These are phyloP conservation scores for Xylaria acuta DNA, from an alignment of 495 filamentous ascomycete species.

Conservation along the genomic window DNA sequence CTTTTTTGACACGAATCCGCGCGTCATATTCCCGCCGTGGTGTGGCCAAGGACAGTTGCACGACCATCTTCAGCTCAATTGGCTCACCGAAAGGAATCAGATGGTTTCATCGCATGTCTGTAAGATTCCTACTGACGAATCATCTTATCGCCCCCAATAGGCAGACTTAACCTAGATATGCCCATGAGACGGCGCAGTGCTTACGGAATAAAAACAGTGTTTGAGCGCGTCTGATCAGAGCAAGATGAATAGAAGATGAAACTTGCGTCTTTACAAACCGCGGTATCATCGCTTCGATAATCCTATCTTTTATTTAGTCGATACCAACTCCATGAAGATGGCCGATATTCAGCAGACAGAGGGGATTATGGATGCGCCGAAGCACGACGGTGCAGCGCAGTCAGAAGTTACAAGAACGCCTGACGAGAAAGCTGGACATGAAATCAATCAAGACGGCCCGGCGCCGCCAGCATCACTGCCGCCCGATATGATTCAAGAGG, in stretches of 20 bases:
- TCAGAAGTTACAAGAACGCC: not conserved
- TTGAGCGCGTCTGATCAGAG: not conserved
- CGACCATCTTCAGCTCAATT: not conserved
- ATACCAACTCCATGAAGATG: not conserved
- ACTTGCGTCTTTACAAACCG: not conserved
- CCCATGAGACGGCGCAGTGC: not conserved
- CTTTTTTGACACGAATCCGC: not conserved
- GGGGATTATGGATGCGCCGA: not conserved
- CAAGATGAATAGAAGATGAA: not conserved
- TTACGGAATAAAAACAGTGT: not conserved
- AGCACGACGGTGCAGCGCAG: not conserved
- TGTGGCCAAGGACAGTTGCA: not conserved
- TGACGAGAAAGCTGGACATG: not conserved
- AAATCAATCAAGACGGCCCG: not conserved
- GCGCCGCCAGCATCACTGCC: slow-evolving; percentile 12
- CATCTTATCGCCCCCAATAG: not conserved
- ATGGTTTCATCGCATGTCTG: not conserved
- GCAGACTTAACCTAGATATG: not conserved
- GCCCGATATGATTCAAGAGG: slow-evolving; percentile 18
- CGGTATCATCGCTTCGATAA: not conserved
- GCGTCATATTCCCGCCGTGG: not conserved
- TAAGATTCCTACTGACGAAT: not conserved
- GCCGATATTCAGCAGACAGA: not conserved
- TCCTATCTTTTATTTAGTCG: not conserved
- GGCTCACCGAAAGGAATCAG: not conserved